Conservation (phyloP, 1,139 yeast genomes). For the Arxiozyma heterogenica region DNA sequence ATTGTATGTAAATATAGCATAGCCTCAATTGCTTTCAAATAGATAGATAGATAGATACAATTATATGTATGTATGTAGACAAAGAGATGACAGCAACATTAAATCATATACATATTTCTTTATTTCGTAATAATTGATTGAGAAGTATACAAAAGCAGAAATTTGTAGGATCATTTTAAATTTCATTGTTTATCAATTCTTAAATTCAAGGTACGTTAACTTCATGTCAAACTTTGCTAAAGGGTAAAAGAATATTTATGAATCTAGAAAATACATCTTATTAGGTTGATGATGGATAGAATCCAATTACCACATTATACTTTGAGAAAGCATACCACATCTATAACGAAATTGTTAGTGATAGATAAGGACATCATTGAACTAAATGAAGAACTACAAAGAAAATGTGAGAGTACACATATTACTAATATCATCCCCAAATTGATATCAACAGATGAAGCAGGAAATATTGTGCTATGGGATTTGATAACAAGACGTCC, state of each 20-base stretch:
- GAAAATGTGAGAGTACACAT: neutral
- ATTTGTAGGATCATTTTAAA: neutral
- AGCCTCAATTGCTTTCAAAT: no score
- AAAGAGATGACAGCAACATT: neutral
- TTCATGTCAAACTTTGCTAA: neutral
- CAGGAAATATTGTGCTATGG: conserved; percentile 24
- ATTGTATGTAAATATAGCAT: neutral
- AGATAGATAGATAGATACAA: no score
- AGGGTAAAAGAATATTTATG: neutral
- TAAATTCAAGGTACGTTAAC: no score
- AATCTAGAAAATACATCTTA: neutral
- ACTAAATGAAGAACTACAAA: neutral
- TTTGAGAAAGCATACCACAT: conserved; percentile 14
- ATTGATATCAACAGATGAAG: conserved; percentile 24
- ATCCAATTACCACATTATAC: conserved; percentile 9
- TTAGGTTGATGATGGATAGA: neutral
- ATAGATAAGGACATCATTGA: neutral
- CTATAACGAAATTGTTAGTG: conserved; percentile 10
- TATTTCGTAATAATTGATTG: neutral
- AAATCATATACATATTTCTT: no score
- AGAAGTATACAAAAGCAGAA: no score
- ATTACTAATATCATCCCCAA: conserved; percentile 8
- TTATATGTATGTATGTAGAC: no score
- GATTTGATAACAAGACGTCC: conserved; percentile 26
- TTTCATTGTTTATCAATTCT: neutral